phyloP scores from a whole-genome alignment of 202 grass and related monocot genomes.

The Brachypodium distachyon region DNA sequence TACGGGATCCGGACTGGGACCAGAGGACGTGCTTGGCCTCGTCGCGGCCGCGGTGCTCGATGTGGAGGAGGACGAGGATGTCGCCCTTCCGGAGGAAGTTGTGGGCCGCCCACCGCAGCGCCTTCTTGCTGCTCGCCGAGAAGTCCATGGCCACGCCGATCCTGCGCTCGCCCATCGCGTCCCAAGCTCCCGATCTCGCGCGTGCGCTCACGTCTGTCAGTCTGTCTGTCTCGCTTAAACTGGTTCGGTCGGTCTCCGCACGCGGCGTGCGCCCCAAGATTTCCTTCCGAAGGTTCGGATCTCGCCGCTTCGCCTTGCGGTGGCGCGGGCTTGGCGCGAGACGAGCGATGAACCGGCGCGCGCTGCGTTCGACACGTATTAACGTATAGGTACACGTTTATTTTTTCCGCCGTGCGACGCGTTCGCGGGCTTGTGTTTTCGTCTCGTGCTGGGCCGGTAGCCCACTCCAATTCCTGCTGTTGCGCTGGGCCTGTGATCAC shows the following conservation, averaged over 20 bases:
- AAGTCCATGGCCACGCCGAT: conserved; percentile 84
- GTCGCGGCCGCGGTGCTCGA: conserved; percentile 23
- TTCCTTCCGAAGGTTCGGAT: too few relatives aligned
- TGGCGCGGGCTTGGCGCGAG: neutral
- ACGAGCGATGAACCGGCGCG: neutral
- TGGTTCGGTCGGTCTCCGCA: too few relatives aligned
- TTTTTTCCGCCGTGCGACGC: neutral
- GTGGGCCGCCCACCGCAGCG: conserved; percentile 54
- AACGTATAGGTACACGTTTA: too few relatives aligned
- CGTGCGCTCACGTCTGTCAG: too few relatives aligned
- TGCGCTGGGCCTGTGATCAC: too few relatives aligned
- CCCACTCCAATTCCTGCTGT: too few relatives aligned
- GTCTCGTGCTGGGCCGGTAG: neutral
- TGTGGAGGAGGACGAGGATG: conserved; percentile 61
- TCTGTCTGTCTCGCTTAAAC: too few relatives aligned
- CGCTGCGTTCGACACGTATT: neutral
- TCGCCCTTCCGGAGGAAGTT: conserved; percentile 60
- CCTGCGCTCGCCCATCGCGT: conserved; percentile 25
- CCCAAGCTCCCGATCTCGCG: neutral
- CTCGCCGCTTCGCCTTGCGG: neutral
- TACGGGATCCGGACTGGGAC: conserved; percentile 54
- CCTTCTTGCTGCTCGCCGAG: conserved; percentile 89
- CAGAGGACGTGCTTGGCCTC: conserved; percentile 43
- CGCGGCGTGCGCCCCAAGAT: too few relatives aligned
- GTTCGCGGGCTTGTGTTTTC: neutral